Conservation (phyloP, 2,329 filamentous ascomycete species). For the Penicillium sp. region DNA sequence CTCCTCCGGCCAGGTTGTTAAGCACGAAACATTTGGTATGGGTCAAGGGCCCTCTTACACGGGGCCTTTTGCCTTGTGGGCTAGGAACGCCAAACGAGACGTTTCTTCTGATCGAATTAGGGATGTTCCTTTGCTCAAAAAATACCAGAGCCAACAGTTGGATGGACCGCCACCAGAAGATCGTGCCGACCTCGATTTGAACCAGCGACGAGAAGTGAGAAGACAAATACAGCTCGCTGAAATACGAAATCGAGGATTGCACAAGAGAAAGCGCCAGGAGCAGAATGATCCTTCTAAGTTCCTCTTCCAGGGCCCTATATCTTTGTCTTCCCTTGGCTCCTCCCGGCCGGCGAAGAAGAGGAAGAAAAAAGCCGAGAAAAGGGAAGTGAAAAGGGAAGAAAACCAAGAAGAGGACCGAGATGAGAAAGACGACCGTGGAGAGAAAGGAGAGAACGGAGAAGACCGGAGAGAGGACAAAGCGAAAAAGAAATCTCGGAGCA, state of each 20-base stretch:
- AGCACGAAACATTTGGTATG: conserved; percentile 38
- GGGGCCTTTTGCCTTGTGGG: conserved; percentile 43
- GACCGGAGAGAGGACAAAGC: not conserved
- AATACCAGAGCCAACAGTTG: conserved; percentile 33
- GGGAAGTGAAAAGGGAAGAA: not conserved
- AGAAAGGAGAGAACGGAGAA: not conserved
- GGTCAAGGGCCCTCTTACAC: conserved; percentile 41
- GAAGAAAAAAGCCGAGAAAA: not conserved
- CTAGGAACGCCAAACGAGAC: conserved; percentile 24
- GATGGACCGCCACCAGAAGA: conserved; percentile 21
- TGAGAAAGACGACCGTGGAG: not conserved
- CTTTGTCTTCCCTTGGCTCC: not conserved
- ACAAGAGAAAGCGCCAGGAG: conserved; percentile 17
- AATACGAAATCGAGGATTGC: conserved; percentile 27
- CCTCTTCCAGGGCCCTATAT: not conserved
- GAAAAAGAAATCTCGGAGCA: not conserved
- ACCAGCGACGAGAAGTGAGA: conserved; percentile 17
- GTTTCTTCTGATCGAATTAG: conserved; percentile 22
- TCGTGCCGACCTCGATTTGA: conserved; percentile 21
- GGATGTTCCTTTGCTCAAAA: conserved; percentile 23
- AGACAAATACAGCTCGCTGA: conserved; percentile 26
- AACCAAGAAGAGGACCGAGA: not conserved
- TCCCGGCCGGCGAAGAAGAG: not conserved
- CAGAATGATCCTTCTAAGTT: not conserved
- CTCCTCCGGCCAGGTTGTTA: conserved; percentile 31